phyloP scores from a whole-genome alignment of 2,329 filamentous ascomycete species.

The Cercospora janseana region DNA sequence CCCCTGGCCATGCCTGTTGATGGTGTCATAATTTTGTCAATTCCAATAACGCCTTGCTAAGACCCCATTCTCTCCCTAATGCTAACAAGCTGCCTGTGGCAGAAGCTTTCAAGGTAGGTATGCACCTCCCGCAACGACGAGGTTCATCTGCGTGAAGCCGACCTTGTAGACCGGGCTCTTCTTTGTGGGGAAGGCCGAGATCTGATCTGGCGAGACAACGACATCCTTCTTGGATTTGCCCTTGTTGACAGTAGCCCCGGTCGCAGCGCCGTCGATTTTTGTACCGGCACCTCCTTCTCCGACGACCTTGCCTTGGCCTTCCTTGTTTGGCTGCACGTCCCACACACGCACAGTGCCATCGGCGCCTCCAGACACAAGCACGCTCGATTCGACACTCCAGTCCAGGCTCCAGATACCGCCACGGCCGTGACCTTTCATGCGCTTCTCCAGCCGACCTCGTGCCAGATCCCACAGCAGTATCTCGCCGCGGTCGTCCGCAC shows the following conservation, averaged over 20 bases:
- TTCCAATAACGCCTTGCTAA: conserved; percentile 24
- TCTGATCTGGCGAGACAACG: conserved; percentile 86
- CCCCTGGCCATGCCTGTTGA: conserved; percentile 2
- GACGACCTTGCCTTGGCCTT: conserved; percentile 48
- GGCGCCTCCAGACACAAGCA: conserved; percentile 84
- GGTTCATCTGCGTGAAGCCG: conserved; percentile 90
- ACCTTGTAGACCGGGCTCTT: conserved; percentile 93
- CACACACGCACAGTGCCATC: conserved; percentile 92
- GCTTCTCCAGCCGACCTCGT: conserved; percentile 83
- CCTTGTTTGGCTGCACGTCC: conserved; percentile 68
- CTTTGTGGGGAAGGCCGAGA: conserved; percentile 92
- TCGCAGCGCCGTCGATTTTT: conserved; percentile 50
- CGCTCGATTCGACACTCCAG: conserved; percentile 88
- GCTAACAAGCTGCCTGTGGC: background rate
- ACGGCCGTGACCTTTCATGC: conserved; percentile 88
- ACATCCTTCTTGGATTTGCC: conserved; percentile 85
- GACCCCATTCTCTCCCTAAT: conserved; percentile 3
- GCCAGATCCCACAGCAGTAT: conserved; percentile 93
- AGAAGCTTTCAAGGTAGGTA: conserved; percentile 54
- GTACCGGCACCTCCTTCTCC: conserved; percentile 49
- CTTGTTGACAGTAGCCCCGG: conserved; percentile 35
- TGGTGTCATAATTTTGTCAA: conserved; percentile 15
- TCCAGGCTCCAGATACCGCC: conserved; percentile 90
- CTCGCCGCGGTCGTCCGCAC: conserved; percentile 80
- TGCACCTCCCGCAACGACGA: conserved; percentile 79